Evolutionary conservation across 306 rosid genomes (phyloP), one percentile per base, ranked within the genome.

Genomic region (Prunus fruticosa): DNA sequence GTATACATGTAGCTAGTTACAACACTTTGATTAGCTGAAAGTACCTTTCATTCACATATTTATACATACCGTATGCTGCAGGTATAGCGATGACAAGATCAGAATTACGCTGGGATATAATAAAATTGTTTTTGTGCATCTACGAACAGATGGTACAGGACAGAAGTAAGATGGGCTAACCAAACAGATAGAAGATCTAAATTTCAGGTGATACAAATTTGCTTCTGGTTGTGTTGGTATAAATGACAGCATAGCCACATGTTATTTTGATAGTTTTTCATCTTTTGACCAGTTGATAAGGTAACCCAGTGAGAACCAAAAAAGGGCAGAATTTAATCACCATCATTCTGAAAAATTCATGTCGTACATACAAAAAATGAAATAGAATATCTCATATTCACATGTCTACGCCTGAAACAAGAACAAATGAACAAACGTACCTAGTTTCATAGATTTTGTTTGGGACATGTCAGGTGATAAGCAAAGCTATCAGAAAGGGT

Each of bases 81-180:
- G 97, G 74, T 92, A 90, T 84, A 76, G 80, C 11, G 99, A 95
- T 56, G 90, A 84, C 38, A 90, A 84, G 89, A 84, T 92, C 77
- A 90, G 96, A 84, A 86, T 92, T 22, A 88, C 86, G 52, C 79
- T 84, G 22, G 99, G 92, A 8, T 85, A 80, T 81, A 87, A 84
- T 27, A 80, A 84, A 23, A 82, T 89, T 76, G 32, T 85, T 34
- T 95, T 95, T 45, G 90, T 92, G 52, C 94, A 95, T 81, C 20
- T 81, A 58, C 86, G 90, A 53, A 50, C 77, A 0, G 88, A 79
- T 63, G 79, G 84, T 63, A 60, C 67, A 19, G 79, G 72, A 65
- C 54, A 73, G 76, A 64, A 72, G 18, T 76, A 61, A 73, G 66
- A 38, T 25, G 75, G 46, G 28, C 50, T 46, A 28, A 22, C 19